A percentile compares a stretch with the other conserved stretches of the same genome.
Conservation (phyloP, 768 basidiomycete species). For the Lepiota venenata region DNA sequence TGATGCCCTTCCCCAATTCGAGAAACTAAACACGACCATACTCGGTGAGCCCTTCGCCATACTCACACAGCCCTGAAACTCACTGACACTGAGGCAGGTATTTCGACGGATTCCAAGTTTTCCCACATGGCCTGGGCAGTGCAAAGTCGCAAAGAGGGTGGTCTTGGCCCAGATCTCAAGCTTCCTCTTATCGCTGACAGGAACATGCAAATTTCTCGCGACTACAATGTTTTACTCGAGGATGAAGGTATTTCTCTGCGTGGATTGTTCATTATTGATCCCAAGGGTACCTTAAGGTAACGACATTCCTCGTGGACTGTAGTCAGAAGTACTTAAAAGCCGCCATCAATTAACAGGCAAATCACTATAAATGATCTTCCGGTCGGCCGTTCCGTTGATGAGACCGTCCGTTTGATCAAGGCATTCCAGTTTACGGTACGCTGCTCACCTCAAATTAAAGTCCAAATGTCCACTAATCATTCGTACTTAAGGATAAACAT, state of each 20-base stretch:
- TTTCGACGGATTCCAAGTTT: constrained; percentile 90
- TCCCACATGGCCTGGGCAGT: constrained; percentile 87
- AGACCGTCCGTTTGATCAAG: constrained; percentile 86
- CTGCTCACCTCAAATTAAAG: constrained; percentile 5
- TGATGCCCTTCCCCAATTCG: constrained; percentile 75
- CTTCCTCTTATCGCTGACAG: constrained; percentile 82
- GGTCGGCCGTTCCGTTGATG: constrained; percentile 93
- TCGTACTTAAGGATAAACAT: constrained; percentile 60
- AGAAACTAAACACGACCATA: constrained; percentile 67
- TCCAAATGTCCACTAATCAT: background rate
- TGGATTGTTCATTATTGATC: constrained; percentile 85
- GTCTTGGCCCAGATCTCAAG: constrained; percentile 84
- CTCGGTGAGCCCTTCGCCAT: constrained; percentile 50
- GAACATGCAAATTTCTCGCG: constrained; percentile 74
- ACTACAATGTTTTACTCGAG: constrained; percentile 87
- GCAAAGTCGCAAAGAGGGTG: constrained; percentile 80
- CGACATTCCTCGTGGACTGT: background rate
- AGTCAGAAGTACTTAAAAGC: constrained; percentile 3
- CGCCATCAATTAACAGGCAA: constrained; percentile 41
- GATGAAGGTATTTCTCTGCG: constrained; percentile 87
- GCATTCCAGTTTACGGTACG: constrained; percentile 89
- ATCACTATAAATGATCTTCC: constrained; percentile 91
- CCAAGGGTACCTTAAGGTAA: constrained; percentile 70
- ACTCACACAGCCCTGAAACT: background rate
- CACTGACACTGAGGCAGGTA: constrained; percentile 34